phyloP scores from a whole-genome alignment of 2,329 filamentous ascomycete species.

The Verticillium nubilum region DNA sequence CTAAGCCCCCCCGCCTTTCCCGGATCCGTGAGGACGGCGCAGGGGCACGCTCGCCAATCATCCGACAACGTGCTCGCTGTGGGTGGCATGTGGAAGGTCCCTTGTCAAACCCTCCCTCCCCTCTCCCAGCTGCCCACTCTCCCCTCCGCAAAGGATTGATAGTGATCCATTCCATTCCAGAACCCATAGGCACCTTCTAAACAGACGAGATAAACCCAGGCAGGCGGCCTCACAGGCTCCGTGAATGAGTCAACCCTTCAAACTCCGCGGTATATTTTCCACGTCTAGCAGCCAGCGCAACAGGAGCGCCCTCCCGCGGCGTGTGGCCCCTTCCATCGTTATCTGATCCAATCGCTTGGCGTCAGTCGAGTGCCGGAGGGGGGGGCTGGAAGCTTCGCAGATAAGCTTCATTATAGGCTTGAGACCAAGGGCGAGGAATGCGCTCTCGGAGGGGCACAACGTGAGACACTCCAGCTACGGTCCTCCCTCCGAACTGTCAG shows the following conservation, averaged over 20 bases:
- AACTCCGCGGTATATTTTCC: too few relatives aligned
- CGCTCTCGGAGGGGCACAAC: neutral
- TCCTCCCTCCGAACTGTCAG: neutral
- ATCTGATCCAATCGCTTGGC: neutral
- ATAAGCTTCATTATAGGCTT: neutral
- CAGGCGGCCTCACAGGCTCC: too few relatives aligned
- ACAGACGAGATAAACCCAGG: too few relatives aligned
- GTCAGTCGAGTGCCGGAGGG: neutral
- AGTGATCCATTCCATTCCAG: too few relatives aligned
- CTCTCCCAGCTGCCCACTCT: neutral
- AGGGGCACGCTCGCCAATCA: constrained; percentile 11
- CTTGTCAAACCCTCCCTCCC: neutral
- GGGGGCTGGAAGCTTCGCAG: neutral
- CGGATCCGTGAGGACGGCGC: neutral
- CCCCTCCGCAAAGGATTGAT: too few relatives aligned
- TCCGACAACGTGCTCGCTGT: constrained; percentile 11
- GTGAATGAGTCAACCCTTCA: too few relatives aligned
- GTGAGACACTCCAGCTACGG: neutral
- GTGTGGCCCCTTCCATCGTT: neutral
- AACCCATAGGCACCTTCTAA: too few relatives aligned
- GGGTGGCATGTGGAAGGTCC: neutral
- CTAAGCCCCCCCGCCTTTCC: constrained; percentile 3
- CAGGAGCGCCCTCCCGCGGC: neutral
- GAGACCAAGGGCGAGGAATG: neutral
- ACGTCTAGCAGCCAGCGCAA: neutral